Conservation (phyloP, 148 eudicot genomes). For the Heliosperma pusillum region DNA sequence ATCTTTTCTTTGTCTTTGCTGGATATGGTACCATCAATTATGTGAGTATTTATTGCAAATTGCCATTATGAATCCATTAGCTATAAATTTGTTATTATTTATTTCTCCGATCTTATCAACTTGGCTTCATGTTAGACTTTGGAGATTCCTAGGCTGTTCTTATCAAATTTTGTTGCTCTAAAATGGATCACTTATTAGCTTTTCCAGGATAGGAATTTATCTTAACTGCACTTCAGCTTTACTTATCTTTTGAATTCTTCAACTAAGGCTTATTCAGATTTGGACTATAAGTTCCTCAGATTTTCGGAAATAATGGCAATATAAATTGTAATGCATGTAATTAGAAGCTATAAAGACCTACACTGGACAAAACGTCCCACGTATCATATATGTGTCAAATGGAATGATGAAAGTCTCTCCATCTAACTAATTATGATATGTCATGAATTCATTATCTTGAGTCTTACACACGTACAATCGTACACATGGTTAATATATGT, state of each 20-base stretch:
- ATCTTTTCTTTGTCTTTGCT: constrained; percentile 86
- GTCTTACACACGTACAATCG: neutral
- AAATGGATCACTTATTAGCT: neutral
- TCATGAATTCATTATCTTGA: too few species aligned
- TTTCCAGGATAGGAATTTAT: neutral
- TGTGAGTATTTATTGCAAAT: constrained; percentile 43
- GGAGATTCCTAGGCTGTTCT: neutral
- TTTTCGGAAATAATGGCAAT: neutral
- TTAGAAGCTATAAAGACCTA: neutral
- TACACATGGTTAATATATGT: neutral
- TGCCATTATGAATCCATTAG: neutral
- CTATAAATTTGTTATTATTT: neutral
- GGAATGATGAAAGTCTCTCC: neutral
- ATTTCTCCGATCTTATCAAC: neutral
- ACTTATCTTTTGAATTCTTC: neutral
- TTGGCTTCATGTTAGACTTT: neutral
- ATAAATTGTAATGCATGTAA: neutral
- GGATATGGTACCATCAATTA: constrained; percentile 88
- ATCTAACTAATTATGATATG: neutral
- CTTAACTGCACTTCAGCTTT: neutral
- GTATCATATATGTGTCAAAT: neutral
- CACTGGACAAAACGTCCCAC: neutral
- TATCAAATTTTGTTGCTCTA: neutral
- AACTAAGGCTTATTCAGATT: too few species aligned
- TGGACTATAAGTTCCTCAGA: neutral